Evolutionary conservation across 768 basidiomycete species (phyloP).

Genomic region (Mycena belliarum): DNA sequence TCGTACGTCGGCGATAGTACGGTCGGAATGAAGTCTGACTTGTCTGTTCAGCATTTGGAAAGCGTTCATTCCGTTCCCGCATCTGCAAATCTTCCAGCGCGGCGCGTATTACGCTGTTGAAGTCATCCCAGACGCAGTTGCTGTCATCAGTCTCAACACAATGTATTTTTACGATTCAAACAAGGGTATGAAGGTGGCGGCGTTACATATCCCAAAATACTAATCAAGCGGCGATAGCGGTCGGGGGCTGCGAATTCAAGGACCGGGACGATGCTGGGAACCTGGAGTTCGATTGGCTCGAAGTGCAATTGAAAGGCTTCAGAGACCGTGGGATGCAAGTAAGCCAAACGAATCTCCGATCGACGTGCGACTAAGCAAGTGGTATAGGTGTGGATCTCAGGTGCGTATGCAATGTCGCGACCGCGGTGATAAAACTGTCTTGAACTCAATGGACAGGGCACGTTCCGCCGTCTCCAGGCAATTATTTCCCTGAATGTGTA

Average conservation of each 20-base stretch:
- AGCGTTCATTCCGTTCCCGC: constrained; percentile 75
- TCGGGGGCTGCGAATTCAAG: constrained; percentile 67
- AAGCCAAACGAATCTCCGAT: constrained; percentile 23
- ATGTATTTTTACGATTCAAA: constrained; percentile 91
- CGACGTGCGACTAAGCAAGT: constrained; percentile 6
- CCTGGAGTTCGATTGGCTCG: constrained; percentile 87
- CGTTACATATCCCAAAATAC: not conserved
- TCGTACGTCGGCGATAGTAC: constrained; percentile 46
- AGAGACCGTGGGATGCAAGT: constrained; percentile 75
- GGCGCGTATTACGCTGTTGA: constrained; percentile 86
- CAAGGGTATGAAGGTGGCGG: constrained; percentile 51
- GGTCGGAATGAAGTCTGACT: constrained; percentile 9
- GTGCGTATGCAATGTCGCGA: constrained; percentile 24
- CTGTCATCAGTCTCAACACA: constrained; percentile 84
- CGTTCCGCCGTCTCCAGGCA: constrained; percentile 78
- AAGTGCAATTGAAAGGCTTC: constrained; percentile 75
- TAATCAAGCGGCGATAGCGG: constrained; percentile 46
- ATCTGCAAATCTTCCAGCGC: constrained; percentile 79
- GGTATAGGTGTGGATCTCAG: constrained; percentile 50
- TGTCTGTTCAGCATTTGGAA: constrained; percentile 67
- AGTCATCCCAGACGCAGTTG: constrained; percentile 72
- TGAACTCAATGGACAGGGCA: constrained; percentile 53
- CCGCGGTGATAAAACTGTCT: not conserved
- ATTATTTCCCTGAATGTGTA: constrained; percentile 87
- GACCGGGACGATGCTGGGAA: constrained; percentile 83